Evolutionary conservation across 2,329 filamentous ascomycete genomes (phyloP).

Genomic region (Trichoderma sp.): DNA sequence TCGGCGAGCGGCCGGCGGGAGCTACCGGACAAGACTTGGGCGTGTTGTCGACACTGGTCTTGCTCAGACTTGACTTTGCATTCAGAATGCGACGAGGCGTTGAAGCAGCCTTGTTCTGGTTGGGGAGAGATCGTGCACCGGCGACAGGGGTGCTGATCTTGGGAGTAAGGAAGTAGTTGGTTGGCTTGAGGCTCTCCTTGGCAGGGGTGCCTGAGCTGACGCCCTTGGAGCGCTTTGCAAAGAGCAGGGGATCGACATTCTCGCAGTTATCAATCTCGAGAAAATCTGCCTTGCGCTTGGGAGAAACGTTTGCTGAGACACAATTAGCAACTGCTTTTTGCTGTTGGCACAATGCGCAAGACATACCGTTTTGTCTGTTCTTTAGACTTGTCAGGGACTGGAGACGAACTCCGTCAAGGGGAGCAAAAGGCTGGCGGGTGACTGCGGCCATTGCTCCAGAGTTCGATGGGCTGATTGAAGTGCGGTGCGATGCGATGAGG

Average conservation of each 20-base stretch:
- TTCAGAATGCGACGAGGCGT: slow-evolving; percentile 46
- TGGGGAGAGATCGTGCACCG: slow-evolving; percentile 30
- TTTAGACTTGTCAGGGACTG: slow-evolving; percentile 71
- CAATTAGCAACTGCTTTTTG: not conserved
- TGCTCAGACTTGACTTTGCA: slow-evolving; percentile 51
- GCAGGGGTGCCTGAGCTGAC: slow-evolving; percentile 37
- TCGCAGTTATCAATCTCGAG: slow-evolving; percentile 53
- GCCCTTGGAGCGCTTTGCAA: slow-evolving; percentile 58
- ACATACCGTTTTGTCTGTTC: slow-evolving; percentile 72
- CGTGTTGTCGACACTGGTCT: slow-evolving; percentile 40
- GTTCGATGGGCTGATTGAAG: not conserved
- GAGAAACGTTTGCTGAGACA: slow-evolving; percentile 34
- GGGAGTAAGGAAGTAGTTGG: slow-evolving; percentile 42
- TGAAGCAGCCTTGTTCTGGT: slow-evolving; percentile 32
- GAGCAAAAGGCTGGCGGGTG: slow-evolving; percentile 71
- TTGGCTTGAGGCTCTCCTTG: slow-evolving; percentile 50
- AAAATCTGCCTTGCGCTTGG: slow-evolving; percentile 56
- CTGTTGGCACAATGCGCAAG: not conserved
- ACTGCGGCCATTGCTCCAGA: slow-evolving; percentile 48
- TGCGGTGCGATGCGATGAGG: not conserved
- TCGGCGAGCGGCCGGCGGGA: slow-evolving; percentile 79
- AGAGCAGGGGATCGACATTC: slow-evolving; percentile 58
- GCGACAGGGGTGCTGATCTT: slow-evolving; percentile 38
- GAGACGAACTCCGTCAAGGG: slow-evolving; percentile 65
- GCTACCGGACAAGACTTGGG: slow-evolving; percentile 55